Base-by-base conservation (phyloP, 164 flowering plant genomes). In the Vitis cinerea region DNA sequence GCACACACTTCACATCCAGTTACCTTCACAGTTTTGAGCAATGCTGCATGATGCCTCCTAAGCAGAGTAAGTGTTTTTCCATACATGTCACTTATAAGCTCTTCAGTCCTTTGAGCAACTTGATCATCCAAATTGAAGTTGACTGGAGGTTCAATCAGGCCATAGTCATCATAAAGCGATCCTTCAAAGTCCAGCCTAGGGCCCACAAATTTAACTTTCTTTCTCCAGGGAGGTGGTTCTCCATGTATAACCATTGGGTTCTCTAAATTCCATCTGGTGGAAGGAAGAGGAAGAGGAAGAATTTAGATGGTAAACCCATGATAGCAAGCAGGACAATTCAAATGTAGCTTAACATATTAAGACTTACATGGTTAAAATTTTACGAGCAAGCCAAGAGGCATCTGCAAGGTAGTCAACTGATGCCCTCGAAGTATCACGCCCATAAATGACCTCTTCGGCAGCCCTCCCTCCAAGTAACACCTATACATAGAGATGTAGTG, bases 341-440 rank as follows among this genome's bases (percentile, higher is more conserved):
- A 50, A 44, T 47, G 49, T 53, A 19, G 51, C 9, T 60, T 1
- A 69, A 27, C 54, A 49, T 12, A 31, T 7, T 6, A 47, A 55
- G 44, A 48, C 84, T 31, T 63, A 93, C 99, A 91, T 85, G 78
- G 99, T 89, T 73, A 93, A 76, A 68, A 95, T 95, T 83, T 95
- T 95, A 64, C 99, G 96, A 71, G 99, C 99, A 67, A 95, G 96
- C 99, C 99, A 95, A 52, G 94, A 86, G 64, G 99, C 99, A 88
- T 91, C 93, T 50, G 94, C 93, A 69, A 95, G 91, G 75, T 93
- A 90, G 80, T 69, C 76, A 65, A 88, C 87, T 17, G 99, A 95
- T 58, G 94, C 96, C 71, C 67, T 86, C 50, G 99, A 95, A 59
- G 98, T 88, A 77, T 95, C 97, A 61, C 83, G 79, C 52, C 99